Evolutionary conservation across 2,329 filamentous ascomycete genomes (phyloP).

Genomic region (Trichoderma atroviride): DNA sequence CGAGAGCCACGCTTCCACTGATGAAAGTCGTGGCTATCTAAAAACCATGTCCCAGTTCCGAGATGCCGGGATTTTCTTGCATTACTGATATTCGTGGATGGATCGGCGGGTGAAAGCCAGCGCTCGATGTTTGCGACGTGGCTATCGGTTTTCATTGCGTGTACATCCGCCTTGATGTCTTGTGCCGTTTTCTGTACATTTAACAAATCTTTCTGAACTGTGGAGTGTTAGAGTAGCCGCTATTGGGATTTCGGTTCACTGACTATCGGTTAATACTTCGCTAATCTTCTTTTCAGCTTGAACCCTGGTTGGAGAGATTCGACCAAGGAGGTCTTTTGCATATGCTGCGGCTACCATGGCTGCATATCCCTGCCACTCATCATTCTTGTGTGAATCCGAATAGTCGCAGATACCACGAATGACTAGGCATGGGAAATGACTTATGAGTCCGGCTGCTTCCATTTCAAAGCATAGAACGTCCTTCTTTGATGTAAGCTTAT

Average conservation of each 20-base stretch:
- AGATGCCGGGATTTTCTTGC: background rate
- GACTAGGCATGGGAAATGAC: background rate
- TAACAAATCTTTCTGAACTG: background rate
- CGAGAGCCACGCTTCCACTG: background rate
- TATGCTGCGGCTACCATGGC: background rate
- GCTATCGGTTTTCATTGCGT: background rate
- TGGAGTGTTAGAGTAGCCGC: slow-evolving; percentile 29
- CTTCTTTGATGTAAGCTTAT: background rate
- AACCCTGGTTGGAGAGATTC: background rate
- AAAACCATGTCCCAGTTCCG: background rate
- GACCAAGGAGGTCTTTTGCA: background rate
- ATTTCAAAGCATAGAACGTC: background rate
- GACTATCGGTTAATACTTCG: background rate
- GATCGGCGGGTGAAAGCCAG: background rate
- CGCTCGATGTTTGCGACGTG: background rate
- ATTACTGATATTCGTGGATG: background rate
- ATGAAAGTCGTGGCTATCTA: background rate
- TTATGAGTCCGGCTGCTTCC: background rate
- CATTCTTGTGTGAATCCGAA: background rate
- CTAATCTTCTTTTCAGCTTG: background rate
- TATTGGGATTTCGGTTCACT: slow-evolving; percentile 34
- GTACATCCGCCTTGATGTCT: background rate
- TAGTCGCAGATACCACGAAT: slow-evolving; percentile 4
- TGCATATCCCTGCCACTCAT: background rate
- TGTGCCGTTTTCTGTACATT: background rate